Conservation (phyloP, 345 rosid genomes). For the Aegle marmelos region DNA sequence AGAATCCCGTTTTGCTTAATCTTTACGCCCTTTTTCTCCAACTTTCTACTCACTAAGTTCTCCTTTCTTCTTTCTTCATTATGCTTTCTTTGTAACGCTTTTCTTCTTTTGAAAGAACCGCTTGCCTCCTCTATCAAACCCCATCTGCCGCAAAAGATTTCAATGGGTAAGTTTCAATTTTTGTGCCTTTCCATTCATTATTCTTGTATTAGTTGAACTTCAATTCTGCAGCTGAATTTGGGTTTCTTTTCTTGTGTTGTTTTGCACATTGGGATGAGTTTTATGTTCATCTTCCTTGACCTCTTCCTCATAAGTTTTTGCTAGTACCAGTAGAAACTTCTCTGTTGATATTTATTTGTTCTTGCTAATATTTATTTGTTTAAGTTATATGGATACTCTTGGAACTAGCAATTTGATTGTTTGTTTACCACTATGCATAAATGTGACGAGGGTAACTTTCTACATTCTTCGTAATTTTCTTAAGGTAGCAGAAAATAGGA, state of each 20-base stretch:
- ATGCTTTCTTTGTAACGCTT: neutral
- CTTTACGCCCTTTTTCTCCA: neutral
- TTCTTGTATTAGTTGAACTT: neutral
- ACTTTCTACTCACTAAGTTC: neutral
- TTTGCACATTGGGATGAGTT: neutral
- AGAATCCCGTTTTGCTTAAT: slow-evolving; percentile 12
- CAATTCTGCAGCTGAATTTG: neutral
- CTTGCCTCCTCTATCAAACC: neutral
- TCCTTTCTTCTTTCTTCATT: neutral
- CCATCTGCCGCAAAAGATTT: neutral
- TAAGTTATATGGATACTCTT: neutral
- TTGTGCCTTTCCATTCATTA: neutral
- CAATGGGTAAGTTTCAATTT: slow-evolving; percentile 16
- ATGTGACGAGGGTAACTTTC: neutral
- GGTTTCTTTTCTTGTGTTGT: neutral
- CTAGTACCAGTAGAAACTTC: neutral
- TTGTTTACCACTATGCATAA: neutral
- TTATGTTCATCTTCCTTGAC: neutral
- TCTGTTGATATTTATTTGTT: neutral
- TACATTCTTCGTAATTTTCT: neutral
- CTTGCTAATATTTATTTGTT: neutral
- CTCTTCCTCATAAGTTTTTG: neutral
- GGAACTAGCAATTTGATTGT: neutral
- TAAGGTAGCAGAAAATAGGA: neutral
- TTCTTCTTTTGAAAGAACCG: neutral